phyloP scores from a whole-genome alignment of 2,329 filamentous ascomycete genomes.

The Nothophoma quercina region DNA sequence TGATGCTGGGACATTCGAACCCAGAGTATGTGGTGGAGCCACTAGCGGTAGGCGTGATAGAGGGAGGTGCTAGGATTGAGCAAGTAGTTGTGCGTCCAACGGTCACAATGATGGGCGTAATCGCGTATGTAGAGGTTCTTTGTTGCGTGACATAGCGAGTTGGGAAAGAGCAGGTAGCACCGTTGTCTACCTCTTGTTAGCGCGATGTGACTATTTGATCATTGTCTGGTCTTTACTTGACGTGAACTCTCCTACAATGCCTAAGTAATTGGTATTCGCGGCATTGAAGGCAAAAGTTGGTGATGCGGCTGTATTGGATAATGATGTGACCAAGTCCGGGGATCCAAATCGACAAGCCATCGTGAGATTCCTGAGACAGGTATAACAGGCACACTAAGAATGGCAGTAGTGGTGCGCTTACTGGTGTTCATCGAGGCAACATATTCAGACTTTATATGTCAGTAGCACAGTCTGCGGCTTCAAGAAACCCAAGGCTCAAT shows the following conservation, averaged over 20 bases:
- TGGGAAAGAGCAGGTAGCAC: conserved; percentile 25
- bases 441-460: not conserved
- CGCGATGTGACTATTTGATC: not conserved
- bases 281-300: conserved; percentile 28
- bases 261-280: conserved; percentile 22
- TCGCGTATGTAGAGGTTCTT: conserved; percentile 24
- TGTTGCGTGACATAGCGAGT: conserved; percentile 20
- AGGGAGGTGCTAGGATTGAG: conserved; percentile 18
- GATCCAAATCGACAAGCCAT: conserved; percentile 30
- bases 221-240: conserved; percentile 3
- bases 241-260: conserved; percentile 22
- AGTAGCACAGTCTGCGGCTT: not conserved
- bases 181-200: conserved; percentile 15
- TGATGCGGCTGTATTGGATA: conserved; percentile 13
- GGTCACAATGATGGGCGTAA: conserved; percentile 26
- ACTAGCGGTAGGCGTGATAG: conserved; percentile 18
- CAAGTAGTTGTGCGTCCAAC: conserved; percentile 24
- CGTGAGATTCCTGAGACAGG: not conserved
- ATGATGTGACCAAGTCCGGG: conserved; percentile 23
- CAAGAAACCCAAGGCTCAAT: not conserved
- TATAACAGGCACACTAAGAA: not conserved
- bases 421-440: too few species aligned
- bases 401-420: not conserved
- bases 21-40: conserved; percentile 24
- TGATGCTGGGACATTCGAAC: conserved; percentile 23